phyloP scores from a whole-genome alignment of 371 early-diverging fungal genomes.

The Lichtheimia ornata region DNA sequence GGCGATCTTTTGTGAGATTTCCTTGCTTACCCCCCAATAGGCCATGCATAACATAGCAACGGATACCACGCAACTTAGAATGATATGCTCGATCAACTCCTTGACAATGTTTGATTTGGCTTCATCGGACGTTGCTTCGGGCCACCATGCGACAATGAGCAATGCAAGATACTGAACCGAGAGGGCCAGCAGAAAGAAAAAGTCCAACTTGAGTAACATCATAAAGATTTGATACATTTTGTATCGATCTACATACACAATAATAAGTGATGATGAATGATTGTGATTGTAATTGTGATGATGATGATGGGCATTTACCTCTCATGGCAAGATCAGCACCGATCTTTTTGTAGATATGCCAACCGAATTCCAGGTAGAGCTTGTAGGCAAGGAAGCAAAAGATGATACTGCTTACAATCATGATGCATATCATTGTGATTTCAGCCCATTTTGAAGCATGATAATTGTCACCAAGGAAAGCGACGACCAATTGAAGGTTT shows the following conservation, averaged over 20 bases:
- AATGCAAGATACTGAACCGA: slow-evolving; percentile 83
- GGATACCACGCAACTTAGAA: slow-evolving; percentile 75
- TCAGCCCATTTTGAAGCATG: slow-evolving; percentile 52
- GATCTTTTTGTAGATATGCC: slow-evolving; percentile 93
- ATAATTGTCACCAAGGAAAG: slow-evolving; percentile 33
- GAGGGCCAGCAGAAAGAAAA: slow-evolving; percentile 87
- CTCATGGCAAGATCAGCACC: slow-evolving; percentile 89
- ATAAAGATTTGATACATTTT: slow-evolving; percentile 86
- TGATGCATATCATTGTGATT: slow-evolving; percentile 42
- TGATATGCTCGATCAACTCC: slow-evolving; percentile 61
- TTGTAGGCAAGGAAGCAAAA: slow-evolving; percentile 51
- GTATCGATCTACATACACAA: slow-evolving; percentile 68
- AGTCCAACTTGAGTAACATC: slow-evolving; percentile 85
- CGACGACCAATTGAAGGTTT: slow-evolving; percentile 20
- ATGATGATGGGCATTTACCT: slow-evolving; percentile 43
- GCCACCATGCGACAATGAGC: slow-evolving; percentile 65
- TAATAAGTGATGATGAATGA: too few relatives aligned
- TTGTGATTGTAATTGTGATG: too few relatives aligned
- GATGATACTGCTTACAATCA: slow-evolving; percentile 33
- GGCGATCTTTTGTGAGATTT: too few relatives aligned
- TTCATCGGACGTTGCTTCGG: slow-evolving; percentile 38
- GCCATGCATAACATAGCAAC: slow-evolving; percentile 72
- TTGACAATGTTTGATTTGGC: slow-evolving; percentile 56
- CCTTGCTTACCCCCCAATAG: slow-evolving; percentile 67
- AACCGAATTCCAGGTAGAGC: slow-evolving; percentile 58